A percentile compares a stretch with the other conserved stretches of the same genome.
phyloP scores from a whole-genome alignment of 768 basidiomycete species.

The Rhodotorula kratochvilovae region DNA sequence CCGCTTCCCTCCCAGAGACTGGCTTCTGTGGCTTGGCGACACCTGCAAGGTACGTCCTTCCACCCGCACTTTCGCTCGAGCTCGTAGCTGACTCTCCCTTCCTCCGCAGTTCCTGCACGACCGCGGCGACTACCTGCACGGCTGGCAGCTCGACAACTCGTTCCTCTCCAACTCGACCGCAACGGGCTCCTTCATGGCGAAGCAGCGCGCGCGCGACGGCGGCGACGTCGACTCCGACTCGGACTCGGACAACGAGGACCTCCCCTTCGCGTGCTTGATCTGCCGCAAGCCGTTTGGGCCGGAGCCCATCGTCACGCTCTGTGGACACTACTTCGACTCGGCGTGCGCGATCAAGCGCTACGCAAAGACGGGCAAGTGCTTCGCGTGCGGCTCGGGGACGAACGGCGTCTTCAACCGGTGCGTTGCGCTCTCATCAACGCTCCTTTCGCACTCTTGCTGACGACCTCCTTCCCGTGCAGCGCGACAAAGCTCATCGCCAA shows the following conservation, averaged over 20 bases:
- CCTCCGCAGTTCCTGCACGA: constrained; percentile 77
- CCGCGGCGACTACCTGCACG: constrained; percentile 81
- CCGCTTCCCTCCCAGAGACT: constrained; percentile 62
- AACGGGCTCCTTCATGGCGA: constrained; percentile 64
- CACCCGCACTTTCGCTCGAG: background rate
- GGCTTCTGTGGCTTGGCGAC: constrained; percentile 99
- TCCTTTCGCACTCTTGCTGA: background rate
- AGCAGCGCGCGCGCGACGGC: constrained; percentile 54
- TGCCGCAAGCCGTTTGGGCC: constrained; percentile 84
- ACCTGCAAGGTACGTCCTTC: constrained; percentile 65
- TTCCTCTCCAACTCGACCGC: constrained; percentile 41
- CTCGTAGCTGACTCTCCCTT: background rate
- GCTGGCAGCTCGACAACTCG: constrained; percentile 92
- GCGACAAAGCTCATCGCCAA: constrained; percentile 89
- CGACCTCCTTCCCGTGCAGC: constrained; percentile 44
- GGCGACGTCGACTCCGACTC: constrained; percentile 53
- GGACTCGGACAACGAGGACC: constrained; percentile 69
- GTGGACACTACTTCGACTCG: constrained; percentile 94
- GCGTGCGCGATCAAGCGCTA: constrained; percentile 93
- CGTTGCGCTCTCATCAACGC: background rate
- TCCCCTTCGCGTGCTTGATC: constrained; percentile 97
- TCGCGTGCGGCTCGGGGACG: constrained; percentile 87
- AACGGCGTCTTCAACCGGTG: constrained; percentile 84
- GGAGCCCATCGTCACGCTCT: constrained; percentile 90
- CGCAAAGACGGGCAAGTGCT: constrained; percentile 88